These are phyloP conservation scores for Gastrolobium villosum DNA, from an alignment of 306 rosid genomes.

Conservation along the genomic window DNA sequence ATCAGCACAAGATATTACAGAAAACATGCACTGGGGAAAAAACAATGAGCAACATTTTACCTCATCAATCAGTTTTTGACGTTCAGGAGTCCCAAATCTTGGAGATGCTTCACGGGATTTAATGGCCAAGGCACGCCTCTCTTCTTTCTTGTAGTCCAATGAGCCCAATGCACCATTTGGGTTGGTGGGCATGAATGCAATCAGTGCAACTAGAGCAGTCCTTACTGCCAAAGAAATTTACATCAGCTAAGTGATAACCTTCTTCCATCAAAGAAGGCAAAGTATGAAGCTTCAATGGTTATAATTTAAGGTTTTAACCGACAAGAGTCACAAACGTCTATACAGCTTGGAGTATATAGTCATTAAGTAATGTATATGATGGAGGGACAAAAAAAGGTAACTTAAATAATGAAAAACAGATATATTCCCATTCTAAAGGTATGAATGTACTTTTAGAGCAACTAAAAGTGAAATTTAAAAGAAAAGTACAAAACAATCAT, in stretches of 20 bases:
- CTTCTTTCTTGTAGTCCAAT: conserved; percentile 90
- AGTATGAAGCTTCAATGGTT: conserved; percentile 7
- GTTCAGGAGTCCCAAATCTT: conserved; percentile 78
- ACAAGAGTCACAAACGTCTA: neutral
- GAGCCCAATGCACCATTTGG: conserved; percentile 98
- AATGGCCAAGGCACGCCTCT: conserved; percentile 79
- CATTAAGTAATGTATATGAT: neutral
- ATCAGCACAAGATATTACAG: conserved; percentile 22
- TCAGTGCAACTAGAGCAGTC: conserved; percentile 93
- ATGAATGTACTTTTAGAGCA: neutral
- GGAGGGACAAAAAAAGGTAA: neutral
- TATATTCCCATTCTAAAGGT: neutral
- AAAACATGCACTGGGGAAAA: neutral
- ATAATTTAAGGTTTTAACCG: neutral
- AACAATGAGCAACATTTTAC: conserved; percentile 43
- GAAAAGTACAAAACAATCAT: neutral
- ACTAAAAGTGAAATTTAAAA: neutral
- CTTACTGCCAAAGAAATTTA: conserved; percentile 70
- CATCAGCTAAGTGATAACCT: conserved; percentile 39
- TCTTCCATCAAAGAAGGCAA: conserved; percentile 36
- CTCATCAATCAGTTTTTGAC: conserved; percentile 85
- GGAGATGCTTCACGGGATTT: conserved; percentile 91
- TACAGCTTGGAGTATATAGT: neutral
- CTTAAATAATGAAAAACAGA: neutral
- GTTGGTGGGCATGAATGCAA: conserved; percentile 97